Evolutionary conservation across 2,329 filamentous ascomycete species (phyloP).

Genomic region (Fusarium sp.): DNA sequence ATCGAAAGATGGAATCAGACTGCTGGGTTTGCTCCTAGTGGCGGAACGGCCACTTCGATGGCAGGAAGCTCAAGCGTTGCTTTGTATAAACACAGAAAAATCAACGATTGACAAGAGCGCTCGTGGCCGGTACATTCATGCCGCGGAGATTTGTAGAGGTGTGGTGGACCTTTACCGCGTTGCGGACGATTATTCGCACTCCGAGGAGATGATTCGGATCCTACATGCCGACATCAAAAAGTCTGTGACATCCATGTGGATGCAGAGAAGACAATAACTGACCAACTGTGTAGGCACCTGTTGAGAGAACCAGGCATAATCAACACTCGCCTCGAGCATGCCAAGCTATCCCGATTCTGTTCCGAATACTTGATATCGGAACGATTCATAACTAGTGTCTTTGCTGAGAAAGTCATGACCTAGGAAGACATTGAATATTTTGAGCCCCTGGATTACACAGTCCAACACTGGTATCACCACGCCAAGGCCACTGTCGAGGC

Average conservation of each 20-base stretch:
- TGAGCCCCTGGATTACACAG: constrained; percentile 22
- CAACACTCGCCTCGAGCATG: constrained; percentile 1
- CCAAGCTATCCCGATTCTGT: constrained; percentile 11
- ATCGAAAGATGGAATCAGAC: background rate
- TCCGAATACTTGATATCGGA: constrained; percentile 12
- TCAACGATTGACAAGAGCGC: constrained; percentile 2
- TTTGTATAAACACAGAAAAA: constrained; percentile 13
- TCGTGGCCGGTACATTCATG: background rate
- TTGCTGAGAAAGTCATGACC: background rate
- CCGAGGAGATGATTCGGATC: constrained; percentile 11
- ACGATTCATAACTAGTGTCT: background rate
- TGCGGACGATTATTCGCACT: background rate
- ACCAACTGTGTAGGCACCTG: constrained; percentile 9
- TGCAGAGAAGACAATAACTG: background rate
- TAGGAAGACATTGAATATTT: constrained; percentile 10
- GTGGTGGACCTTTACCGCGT: constrained; percentile 11
- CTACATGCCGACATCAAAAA: constrained; percentile 6
- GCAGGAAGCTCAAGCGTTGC: constrained; percentile 21
- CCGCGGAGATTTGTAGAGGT: constrained; percentile 20
- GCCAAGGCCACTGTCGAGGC: background rate
- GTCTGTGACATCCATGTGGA: background rate
- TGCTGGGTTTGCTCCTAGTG: constrained; percentile 10
- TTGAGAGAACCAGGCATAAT: background rate
- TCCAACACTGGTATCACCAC: constrained; percentile 22
- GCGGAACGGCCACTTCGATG: constrained; percentile 14